Evolutionary conservation across 371 early-diverging fungal genomes (phyloP), one percentile per base, ranked within the genome.

Genomic region (Cokeromyces recurvatus): DNA sequence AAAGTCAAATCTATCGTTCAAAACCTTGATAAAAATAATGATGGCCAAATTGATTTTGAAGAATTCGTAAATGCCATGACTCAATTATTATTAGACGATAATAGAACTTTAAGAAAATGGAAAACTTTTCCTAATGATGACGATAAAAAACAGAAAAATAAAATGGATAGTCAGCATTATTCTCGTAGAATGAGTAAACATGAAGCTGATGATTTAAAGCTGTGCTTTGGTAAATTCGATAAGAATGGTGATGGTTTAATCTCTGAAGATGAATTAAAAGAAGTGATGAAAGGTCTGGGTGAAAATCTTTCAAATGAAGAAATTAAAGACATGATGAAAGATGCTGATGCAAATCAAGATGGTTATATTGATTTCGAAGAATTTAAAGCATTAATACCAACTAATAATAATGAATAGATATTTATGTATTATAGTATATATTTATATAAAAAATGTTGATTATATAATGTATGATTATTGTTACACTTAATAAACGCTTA

Each of bases 251-350:
- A 84, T 25, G 89, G 88, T 7, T 64, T 64, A 10, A 90, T 91
- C 27, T 73, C 80, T 1, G 55, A 80, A 24, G 73, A 81, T 35
- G 87, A 90, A 46, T 53, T 91, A 19, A 77, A 79, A 48, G 68
- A 86, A 10, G 84, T 90, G 16, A 84, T 89, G 32, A 58, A 64
- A 9, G 84, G 84, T 42, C 62, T 90, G 2, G 89, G 86, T 3
- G 87, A 89, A 48, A 66, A 74, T 22, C 49, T 90, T 49, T 82
- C 78, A 8, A 80, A 84, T 27, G 77, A 84, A 47, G 90, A 91
- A 48, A 58, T 92, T 21, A 79, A 79, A 43, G 90, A 87, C 45
- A 90, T 91, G 91, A 89, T 91, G 57, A 75, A 79, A 14, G 89
- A 88, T 55, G 89, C 86, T 4, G 91, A 89, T 59, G 62, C 71